Evolutionary conservation across 1,284 basidiomycete species (phyloP).

Genomic region (Coniophora puteana): DNA sequence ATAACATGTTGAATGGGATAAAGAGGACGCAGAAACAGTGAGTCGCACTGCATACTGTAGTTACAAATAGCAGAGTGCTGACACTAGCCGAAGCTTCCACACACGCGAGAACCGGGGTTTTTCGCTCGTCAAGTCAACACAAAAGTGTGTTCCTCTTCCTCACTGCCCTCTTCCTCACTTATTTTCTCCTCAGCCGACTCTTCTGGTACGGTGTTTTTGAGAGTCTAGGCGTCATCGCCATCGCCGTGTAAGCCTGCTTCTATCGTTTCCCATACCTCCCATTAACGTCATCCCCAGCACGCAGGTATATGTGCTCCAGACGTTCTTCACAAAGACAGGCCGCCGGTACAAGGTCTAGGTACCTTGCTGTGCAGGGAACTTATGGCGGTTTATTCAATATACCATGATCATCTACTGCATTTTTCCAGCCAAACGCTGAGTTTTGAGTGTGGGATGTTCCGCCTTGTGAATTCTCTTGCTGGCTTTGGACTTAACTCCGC

Average conservation of each 20-base stretch:
- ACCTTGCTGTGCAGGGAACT: not conserved
- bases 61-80: slow-evolving; percentile 8
- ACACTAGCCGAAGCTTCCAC: slow-evolving; percentile 55
- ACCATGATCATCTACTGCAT: not conserved
- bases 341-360: slow-evolving; percentile 78
- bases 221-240: slow-evolving; percentile 70
- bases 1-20: slow-evolving; percentile 80
- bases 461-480: too few relatives aligned
- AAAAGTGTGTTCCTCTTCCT: slow-evolving; percentile 47
- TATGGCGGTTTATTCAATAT: not conserved
- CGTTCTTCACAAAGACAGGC: slow-evolving; percentile 89
- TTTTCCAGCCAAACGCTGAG: too few relatives aligned
- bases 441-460: too few relatives aligned
- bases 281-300: slow-evolving; percentile 44
- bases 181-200: slow-evolving; percentile 53
- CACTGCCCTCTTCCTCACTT: slow-evolving; percentile 20
- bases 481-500: too few relatives aligned
- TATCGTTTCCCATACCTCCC: not conserved
- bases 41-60: slow-evolving; percentile 17
- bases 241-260: slow-evolving; percentile 66
- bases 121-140: slow-evolving; percentile 74
- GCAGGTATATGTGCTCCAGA: slow-evolving; percentile 89
- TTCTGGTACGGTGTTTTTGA: slow-evolving; percentile 90
- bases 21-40: slow-evolving; percentile 92
- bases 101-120: slow-evolving; percentile 81